Evolutionary conservation across 768 basidiomycete genomes (phyloP).

Genomic region (Phanerodontia chrysosporium): DNA sequence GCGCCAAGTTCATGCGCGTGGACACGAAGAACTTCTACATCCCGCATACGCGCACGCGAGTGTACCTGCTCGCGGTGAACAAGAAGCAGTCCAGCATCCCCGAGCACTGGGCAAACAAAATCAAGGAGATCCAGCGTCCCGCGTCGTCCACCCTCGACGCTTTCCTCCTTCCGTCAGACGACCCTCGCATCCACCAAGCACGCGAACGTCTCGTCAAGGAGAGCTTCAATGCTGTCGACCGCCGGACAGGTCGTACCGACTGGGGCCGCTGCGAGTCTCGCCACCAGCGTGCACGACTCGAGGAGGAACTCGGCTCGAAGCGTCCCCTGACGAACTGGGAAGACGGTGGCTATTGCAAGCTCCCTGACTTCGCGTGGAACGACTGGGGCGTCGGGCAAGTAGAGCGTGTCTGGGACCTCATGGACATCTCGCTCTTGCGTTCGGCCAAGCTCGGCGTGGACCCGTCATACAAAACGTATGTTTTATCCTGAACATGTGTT

Average conservation of each 20-base stretch:
- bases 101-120: constrained; percentile 59
- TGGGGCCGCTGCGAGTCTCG: constrained; percentile 93
- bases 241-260: constrained; percentile 72
- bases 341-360: constrained; percentile 84
- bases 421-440: constrained; percentile 87
- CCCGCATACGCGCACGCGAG: constrained; percentile 90
- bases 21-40: constrained; percentile 92
- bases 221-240: constrained; percentile 57
- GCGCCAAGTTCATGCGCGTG: constrained; percentile 62
- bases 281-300: constrained; percentile 81
- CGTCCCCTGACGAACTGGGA: constrained; percentile 92
- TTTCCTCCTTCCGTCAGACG: constrained; percentile 87
- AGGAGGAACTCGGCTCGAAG: constrained; percentile 77
- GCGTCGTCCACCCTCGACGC: constrained; percentile 89
- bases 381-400: constrained; percentile 94
- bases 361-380: constrained; percentile 88
- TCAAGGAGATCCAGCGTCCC: constrained; percentile 69
- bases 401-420: constrained; percentile 91
- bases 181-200: constrained; percentile 87
- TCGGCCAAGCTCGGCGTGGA: constrained; percentile 79
- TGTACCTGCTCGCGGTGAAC: constrained; percentile 80
- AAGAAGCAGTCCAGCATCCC: constrained; percentile 58
- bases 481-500: background rate
- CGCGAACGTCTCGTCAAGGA: constrained; percentile 79
- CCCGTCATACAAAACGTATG: constrained; percentile 85